Conservation (phyloP, 768 basidiomycete species). For the Pleurotus salmoneostramineus region DNA sequence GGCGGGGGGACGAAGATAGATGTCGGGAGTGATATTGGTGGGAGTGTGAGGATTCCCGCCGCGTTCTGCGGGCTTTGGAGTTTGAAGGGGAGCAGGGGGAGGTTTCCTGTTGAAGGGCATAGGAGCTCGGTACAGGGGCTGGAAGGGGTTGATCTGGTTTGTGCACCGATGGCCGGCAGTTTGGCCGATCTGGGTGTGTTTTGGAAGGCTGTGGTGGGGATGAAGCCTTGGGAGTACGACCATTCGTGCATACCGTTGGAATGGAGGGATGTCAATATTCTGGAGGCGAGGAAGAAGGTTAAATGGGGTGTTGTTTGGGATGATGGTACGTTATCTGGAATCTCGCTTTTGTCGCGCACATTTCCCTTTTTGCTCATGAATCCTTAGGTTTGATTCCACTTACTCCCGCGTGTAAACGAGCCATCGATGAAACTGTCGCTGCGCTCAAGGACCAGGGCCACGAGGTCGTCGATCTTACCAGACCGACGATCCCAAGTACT, state of each 20-base stretch:
- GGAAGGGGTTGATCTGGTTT: slow-evolving; percentile 50
- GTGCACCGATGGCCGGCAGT: slow-evolving; percentile 60
- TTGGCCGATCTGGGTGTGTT: slow-evolving; percentile 61
- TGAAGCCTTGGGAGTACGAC: slow-evolving; percentile 68
- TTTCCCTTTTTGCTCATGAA: background rate
- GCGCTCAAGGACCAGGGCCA: slow-evolving; percentile 58
- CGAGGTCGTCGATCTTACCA: slow-evolving; percentile 51
- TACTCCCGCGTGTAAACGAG: slow-evolving; percentile 60
- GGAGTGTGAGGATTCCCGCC: slow-evolving; percentile 69
- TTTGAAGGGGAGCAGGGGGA: slow-evolving; percentile 54
- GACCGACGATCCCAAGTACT: background rate
- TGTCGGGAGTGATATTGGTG: slow-evolving; percentile 71
- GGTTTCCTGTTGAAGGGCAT: slow-evolving; percentile 53
- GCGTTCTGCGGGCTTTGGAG: slow-evolving; percentile 71
- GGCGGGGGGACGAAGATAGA: slow-evolving; percentile 63
- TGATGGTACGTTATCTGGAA: slow-evolving; percentile 40
- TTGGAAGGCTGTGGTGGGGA: slow-evolving; percentile 57
- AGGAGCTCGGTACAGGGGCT: slow-evolving; percentile 45
- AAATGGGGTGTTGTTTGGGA: slow-evolving; percentile 51
- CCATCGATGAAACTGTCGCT: slow-evolving; percentile 44
- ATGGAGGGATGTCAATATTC: slow-evolving; percentile 44
- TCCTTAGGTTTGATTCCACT: slow-evolving; percentile 51
- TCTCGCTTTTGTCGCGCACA: background rate
- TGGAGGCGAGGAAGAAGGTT: slow-evolving; percentile 36
- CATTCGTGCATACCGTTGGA: slow-evolving; percentile 52